Conservation (phyloP, 2,329 filamentous ascomycete genomes). For the Trichoderma lentiforme region DNA sequence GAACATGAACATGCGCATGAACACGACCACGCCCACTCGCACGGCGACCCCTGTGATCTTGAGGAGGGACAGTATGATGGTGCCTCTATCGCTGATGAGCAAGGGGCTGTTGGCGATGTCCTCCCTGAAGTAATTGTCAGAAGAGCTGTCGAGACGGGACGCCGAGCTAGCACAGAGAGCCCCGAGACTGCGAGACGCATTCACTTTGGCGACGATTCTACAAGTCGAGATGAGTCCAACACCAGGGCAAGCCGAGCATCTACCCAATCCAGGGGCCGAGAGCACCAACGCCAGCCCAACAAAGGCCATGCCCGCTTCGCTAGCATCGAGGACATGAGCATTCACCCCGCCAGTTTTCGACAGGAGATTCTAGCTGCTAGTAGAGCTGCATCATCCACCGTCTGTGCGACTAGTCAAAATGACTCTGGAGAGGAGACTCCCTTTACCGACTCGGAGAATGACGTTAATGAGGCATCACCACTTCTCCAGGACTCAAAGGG, state of each 20-base stretch:
- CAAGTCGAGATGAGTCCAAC: conserved; percentile 28
- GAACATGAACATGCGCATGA: conserved; percentile 40
- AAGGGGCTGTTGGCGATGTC: conserved; percentile 58
- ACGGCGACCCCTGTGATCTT: conserved; percentile 36
- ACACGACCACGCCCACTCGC: conserved; percentile 34
- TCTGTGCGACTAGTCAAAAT: conserved; percentile 53
- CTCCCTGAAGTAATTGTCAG: conserved; percentile 61
- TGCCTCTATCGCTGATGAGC: conserved; percentile 49
- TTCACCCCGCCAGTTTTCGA: conserved; percentile 85
- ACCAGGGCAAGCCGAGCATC: conserved; percentile 30
- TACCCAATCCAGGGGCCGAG: conserved; percentile 38
- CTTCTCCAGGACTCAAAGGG: conserved; percentile 43
- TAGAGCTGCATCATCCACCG: conserved; percentile 42
- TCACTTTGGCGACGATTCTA: conserved; percentile 36
- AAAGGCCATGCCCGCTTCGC: conserved; percentile 57
- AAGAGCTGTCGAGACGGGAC: conserved; percentile 36
- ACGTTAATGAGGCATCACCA: conserved; percentile 44
- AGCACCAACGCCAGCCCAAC: conserved; percentile 43
- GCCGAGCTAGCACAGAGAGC: conserved; percentile 29
- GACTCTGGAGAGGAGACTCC: conserved; percentile 49
- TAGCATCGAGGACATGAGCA: conserved; percentile 70
- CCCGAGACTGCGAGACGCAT: conserved; percentile 39
- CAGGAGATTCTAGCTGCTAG: conserved; percentile 88
- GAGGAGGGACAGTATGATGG: conserved; percentile 51
- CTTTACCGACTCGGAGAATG: conserved; percentile 39